Evolutionary conservation across 305 asterid genomes (phyloP), one percentile per base, ranked within the genome.

Genomic region (Fraxinus angustifolia): DNA sequence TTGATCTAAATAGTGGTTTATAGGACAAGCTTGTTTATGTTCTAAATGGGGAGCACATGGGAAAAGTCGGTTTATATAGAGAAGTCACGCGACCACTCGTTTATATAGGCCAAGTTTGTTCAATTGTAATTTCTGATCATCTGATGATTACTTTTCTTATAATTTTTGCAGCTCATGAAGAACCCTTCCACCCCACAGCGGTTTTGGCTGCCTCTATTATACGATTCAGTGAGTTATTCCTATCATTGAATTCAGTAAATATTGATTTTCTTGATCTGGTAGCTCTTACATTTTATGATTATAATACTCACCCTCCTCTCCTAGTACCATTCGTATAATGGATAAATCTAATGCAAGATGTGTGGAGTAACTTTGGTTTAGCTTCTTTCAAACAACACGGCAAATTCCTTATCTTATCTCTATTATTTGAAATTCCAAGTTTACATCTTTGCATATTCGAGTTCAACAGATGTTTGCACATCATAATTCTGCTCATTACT

Each of bases 151-250:
- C n/a, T 42, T 2, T 11, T 58, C 56, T 60, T 75, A 12, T 74
- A 78, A 21, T 77, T 85, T 83, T 73, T 84, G 87, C 98, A 94
- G 99, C 98, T 96, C 78, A 93, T 96, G 98, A 91, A 84, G 86
- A 96, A 89, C 87, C 97, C 96, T 84, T 91, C 98, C 33, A 96
- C 98, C 53, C 98, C 99, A 35, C 97, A 86, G 79, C 92, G 87
- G 82, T 94, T 94, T 81, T 96, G 97, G 98, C 90, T 96, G 80
- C 97, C 93, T 79, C 90, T 96, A 86, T 90, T 96, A 75, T 80
- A 85, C 16, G 98, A 93, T 86, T 92, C 99, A 35, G 98, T 96
- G 85, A 91, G 90, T 79, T 31, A 65, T 72, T 85, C 71, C 67
- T 74, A 65, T 14, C 34, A 68, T 74, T 50, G 6, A 45, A 62